Evolutionary conservation across 2,329 filamentous ascomycete species (phyloP).

Genomic region (Aspergillus fijiensis): DNA sequence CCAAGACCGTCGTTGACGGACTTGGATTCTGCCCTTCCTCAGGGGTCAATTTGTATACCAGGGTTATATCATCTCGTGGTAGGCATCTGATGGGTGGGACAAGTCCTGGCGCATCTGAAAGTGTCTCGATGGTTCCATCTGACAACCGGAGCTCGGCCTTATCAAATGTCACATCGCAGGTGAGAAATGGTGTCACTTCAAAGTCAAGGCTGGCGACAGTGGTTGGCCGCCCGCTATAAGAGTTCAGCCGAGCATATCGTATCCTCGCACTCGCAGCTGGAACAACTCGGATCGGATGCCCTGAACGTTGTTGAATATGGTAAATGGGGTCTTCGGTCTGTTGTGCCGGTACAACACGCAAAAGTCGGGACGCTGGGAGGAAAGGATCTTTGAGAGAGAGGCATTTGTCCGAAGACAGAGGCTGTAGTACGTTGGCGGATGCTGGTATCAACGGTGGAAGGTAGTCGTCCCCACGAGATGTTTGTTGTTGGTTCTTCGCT

Average conservation of each 20-base stretch:
- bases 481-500: slow-evolving; percentile 38
- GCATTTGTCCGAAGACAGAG: slow-evolving; percentile 52
- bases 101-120: slow-evolving; percentile 39
- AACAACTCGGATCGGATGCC: slow-evolving; percentile 54
- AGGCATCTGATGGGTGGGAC: slow-evolving; percentile 44
- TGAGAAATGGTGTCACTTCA: slow-evolving; percentile 55
- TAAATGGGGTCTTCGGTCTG: slow-evolving; percentile 51
- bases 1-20: slow-evolving; percentile 38
- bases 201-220: slow-evolving; percentile 56
- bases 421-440: slow-evolving; percentile 58
- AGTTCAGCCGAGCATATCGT: slow-evolving; percentile 52
- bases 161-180: slow-evolving; percentile 51
- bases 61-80: slow-evolving; percentile 57
- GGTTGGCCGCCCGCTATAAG: slow-evolving; percentile 44
- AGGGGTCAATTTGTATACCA: slow-evolving; percentile 55
- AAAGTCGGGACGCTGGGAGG: slow-evolving; percentile 58
- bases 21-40: slow-evolving; percentile 37
- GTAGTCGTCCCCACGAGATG: slow-evolving; percentile 49
- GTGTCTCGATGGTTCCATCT: slow-evolving; percentile 48
- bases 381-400: slow-evolving; percentile 51
- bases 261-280: slow-evolving; percentile 58
- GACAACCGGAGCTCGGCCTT: slow-evolving; percentile 49
- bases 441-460: slow-evolving; percentile 55
- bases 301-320: slow-evolving; percentile 55
- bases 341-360: slow-evolving; percentile 55